Base-by-base conservation (phyloP, 2,329 filamentous ascomycete species). In the Pyricularia sp. region DNA sequence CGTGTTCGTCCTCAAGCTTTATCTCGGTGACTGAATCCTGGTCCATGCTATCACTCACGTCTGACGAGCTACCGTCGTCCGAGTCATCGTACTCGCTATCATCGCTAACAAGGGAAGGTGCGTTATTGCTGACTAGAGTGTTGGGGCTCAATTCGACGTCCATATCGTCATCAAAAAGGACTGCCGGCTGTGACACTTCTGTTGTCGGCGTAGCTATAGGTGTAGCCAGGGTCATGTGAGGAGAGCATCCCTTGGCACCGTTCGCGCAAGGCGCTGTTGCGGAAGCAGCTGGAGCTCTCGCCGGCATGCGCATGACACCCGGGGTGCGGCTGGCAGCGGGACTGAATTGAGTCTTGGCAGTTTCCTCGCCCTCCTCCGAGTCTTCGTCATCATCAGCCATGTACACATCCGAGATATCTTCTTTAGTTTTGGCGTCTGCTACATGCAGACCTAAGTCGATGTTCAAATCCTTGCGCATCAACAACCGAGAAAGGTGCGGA, bases 81-180 rank as follows among this genome's bases (percentile, higher is more conserved):
- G 89, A 92, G 69, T 90, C 89, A 72, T 91, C 90, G 74, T 91
- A 92, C 76, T 93, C 91, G 73, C 90, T 90, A 75, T 93, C 90
- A 78, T 94, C 91, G 78, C 90, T 92, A 75, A 93, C 90, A 66
- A 94, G 83, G 73, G 90, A 93, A 26, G 91, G 91, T 10, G 91
- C 90, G 72, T 92, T 91, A 77, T 92, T 92, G 77, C 90, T 91
- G 67, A 89, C 83, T 64, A 89, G 79, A 0, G 89, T 90, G 73
- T 88, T 88, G 5, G 90, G 90, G 73, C 89, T 92, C 69, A 92
- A 78, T 68, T 91, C 87, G 65, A 83, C 82, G 68, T 88, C 86
- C 75, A 88, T 82, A 69, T 87, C 84, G 64, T 82, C 79, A 68
- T 84, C 84, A 71, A 84, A 84, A 58, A 83, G 74, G 5, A 26